These are phyloP conservation scores for Pterocarpus santalinus DNA, from an alignment of 306 rosid species.

Conservation along the genomic window DNA sequence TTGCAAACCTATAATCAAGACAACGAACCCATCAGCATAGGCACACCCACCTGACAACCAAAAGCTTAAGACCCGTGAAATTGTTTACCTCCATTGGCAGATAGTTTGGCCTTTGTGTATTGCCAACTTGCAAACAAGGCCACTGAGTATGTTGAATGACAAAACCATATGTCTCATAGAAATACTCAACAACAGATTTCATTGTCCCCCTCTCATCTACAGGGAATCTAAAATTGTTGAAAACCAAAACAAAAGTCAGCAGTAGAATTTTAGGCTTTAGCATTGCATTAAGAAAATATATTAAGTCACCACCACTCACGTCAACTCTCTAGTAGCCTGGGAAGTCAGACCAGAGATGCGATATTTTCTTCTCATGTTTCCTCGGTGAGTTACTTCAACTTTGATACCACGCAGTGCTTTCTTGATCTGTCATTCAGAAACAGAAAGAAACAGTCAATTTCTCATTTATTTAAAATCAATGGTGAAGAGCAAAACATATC, in stretches of 20 bases:
- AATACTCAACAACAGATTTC: constrained; percentile 95
- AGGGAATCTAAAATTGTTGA: constrained; percentile 71
- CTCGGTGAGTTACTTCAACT: constrained; percentile 98
- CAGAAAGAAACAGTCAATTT: background rate
- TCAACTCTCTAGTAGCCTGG: constrained; percentile 90
- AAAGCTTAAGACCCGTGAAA: background rate
- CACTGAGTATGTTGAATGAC: constrained; percentile 86
- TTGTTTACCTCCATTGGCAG: constrained; percentile 89
- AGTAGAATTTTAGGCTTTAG: background rate
- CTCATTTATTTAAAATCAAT: background rate
- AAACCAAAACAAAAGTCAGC: constrained; percentile 32
- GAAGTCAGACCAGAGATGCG: constrained; percentile 93
- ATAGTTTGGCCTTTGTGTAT: constrained; percentile 88
- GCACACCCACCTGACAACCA: background rate
- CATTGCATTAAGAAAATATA: background rate
- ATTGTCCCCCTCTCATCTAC: constrained; percentile 93
- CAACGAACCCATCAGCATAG: constrained; percentile 34
- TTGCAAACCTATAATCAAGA: constrained; percentile 79
- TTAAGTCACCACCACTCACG: constrained; percentile 57
- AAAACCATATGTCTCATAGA: constrained; percentile 87
- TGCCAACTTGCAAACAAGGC: constrained; percentile 99
- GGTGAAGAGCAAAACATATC: background rate
- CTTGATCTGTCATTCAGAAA: constrained; percentile 69
- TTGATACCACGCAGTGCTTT: constrained; percentile 95
- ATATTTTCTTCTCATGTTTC: constrained; percentile 92